Evolutionary conservation across 495 filamentous ascomycete species (phyloP), one percentile per base, ranked within the genome.

Genomic region (Achaetomiella virescens): DNA sequence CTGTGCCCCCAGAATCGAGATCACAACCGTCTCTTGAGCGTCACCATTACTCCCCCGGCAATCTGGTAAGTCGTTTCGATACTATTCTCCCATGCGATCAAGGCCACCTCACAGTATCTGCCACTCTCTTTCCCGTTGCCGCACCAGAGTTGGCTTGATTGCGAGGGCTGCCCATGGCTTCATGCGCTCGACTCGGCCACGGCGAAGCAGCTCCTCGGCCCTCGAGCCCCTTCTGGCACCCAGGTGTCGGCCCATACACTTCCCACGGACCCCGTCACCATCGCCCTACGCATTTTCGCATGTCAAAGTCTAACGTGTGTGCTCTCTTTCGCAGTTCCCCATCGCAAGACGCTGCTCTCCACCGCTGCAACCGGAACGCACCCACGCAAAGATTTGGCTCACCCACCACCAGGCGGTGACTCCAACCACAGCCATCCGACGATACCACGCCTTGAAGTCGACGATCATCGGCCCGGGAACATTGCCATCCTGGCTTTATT

Each of bases 1-100:
- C 54, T 59, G 58, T 59, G 65, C 63, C 43, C n/a, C 51, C 44
- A 49, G 43, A 51, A 55, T 55, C 57, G 45, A 63, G 53, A 61
- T 61, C 58, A 56, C 63, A 66, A 40, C 54, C 57, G 40, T 57
- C 45, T 44, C 44, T 29, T 33, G 48, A 36, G 55, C 64, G 33
- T 56, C 72, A 71, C 55, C 68, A 64, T 67, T 66, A 59, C 67
- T 69, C 58, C 55, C 60, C 54, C 48, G 59, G 48, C 59, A 46
- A 62, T 60, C 44, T 62, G 59, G 74, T 77, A 68, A 72, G 74
- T 70, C 52, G 48, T 70, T 59, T 60, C 62, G 58, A 60, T 60
- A 59, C 62, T 64, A 40, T 54, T 54, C 55, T 57, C 61, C 54
- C 59, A 64, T 64, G 74, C 73, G 74, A 77, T 69, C 72, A 58